A percentile compares a stretch with the other conserved stretches of the same genome.
phyloP scores from a whole-genome alignment of 805 yeast species.

The Diddensiella santjacobensis region DNA sequence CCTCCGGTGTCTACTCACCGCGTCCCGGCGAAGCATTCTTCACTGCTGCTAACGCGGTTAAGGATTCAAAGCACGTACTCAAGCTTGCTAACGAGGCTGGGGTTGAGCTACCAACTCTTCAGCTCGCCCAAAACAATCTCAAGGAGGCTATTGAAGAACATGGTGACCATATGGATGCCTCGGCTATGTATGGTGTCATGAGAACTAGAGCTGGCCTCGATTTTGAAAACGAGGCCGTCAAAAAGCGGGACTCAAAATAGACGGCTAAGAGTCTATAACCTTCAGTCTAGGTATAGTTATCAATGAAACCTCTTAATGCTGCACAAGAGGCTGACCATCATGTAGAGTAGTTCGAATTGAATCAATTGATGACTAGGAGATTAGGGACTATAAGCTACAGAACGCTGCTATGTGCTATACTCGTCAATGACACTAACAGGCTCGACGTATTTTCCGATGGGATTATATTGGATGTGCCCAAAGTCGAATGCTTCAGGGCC shows the following conservation, averaged over 20 bases:
- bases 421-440: constrained; percentile 42
- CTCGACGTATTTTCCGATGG: constrained; percentile 36
- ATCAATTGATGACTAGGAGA: no score
- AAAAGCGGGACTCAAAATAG: constrained; percentile 13
- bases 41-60: constrained; percentile 17
- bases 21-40: constrained; percentile 20
- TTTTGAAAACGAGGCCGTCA: constrained; percentile 25
- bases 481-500: constrained; percentile 42
- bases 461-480: constrained; percentile 37
- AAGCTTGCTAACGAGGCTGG: constrained; percentile 23
- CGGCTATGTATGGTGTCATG: constrained; percentile 28
- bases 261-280: neutral
- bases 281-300: no score
- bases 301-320: no score
- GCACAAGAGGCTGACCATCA: no score
- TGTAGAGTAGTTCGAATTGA: no score
- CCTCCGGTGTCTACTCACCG: constrained; percentile 19
- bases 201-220: constrained; percentile 29
- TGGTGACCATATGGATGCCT: constrained; percentile 25
- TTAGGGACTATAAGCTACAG: neutral
- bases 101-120: constrained; percentile 23
- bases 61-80: constrained; percentile 28
- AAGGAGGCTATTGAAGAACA: constrained; percentile 19
- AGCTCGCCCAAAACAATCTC: constrained; percentile 22
- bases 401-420: constrained; percentile 17